Conservation (phyloP, 78 protist species). For the Thecamonas trahens region DNA sequence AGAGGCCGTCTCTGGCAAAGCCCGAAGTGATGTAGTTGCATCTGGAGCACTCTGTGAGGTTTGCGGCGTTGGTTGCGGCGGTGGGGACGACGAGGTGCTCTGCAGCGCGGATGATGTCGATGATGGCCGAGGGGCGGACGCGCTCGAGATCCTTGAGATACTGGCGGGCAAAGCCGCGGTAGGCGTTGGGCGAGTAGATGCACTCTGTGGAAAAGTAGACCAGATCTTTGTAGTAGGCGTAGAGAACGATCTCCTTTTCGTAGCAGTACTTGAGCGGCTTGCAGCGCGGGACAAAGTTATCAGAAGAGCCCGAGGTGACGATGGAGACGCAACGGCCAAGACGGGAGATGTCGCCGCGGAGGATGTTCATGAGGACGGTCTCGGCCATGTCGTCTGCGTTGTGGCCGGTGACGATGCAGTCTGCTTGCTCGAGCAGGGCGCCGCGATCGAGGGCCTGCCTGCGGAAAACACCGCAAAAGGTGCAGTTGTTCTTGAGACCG, state of each 20-base stretch:
- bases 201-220: constrained; percentile 81
- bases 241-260: constrained; percentile 86
- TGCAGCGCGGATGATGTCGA: constrained; percentile 21
- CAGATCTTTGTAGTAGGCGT: constrained; percentile 72
- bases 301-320: constrained; percentile 51
- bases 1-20: constrained; percentile 49
- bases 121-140: constrained; percentile 44
- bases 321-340: constrained; percentile 61
- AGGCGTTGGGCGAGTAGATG: constrained; percentile 72
- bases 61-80: not conserved
- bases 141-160: constrained; percentile 65
- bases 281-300: constrained; percentile 42
- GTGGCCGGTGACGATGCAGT: constrained; percentile 81
- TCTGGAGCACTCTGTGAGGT: constrained; percentile 19
- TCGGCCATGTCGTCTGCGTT: constrained; percentile 93
- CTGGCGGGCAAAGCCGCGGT: constrained; percentile 74
- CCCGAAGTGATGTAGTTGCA: constrained; percentile 62
- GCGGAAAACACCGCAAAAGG: constrained; percentile 90
- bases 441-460: constrained; percentile 90
- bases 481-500: constrained; percentile 74
- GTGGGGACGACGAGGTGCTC: not conserved
- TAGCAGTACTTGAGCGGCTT: constrained; percentile 85
- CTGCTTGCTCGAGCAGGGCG: constrained; percentile 25
- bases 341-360: constrained; percentile 78
- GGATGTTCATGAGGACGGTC: constrained; percentile 82